A percentile compares a stretch with the other conserved stretches of the same genome.
phyloP scores from a whole-genome alignment of 192 early-diverging fungal species.

The Linderina pennispora region DNA sequence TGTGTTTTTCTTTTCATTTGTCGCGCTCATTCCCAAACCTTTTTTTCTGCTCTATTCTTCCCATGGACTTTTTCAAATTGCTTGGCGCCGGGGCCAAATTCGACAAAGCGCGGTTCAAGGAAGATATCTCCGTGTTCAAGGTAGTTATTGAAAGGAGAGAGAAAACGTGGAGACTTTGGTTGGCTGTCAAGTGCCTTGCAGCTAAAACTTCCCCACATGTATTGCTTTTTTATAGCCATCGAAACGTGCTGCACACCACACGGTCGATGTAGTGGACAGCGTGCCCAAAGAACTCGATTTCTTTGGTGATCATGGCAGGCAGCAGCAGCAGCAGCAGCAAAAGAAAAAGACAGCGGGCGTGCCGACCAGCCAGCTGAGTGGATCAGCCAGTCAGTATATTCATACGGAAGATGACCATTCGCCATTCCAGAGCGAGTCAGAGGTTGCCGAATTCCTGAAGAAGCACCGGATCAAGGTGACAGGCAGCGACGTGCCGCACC shows the following conservation, averaged over 20 bases:
- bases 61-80: constrained; percentile 76
- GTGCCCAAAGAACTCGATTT: constrained; percentile 40
- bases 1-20: neutral
- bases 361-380: constrained; percentile 28
- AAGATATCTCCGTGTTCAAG: constrained; percentile 79
- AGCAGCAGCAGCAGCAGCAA: no score
- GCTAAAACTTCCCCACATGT: constrained; percentile 5
- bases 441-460: constrained; percentile 65
- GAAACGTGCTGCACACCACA: constrained; percentile 1
- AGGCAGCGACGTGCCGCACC: constrained; percentile 81
- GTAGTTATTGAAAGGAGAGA: constrained; percentile 26
- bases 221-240: constrained; percentile 10
- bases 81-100: constrained; percentile 86
- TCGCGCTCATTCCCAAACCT: no score
- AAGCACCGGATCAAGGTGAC: constrained; percentile 73
- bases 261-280: constrained; percentile 16
- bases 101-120: constrained; percentile 72
- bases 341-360: constrained; percentile 9
- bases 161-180: neutral
- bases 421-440: constrained; percentile 19
- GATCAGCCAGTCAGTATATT: constrained; percentile 38
- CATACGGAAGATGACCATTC: constrained; percentile 28
- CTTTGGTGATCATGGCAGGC: constrained; percentile 22
- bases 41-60: neutral
- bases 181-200: constrained; percentile 1